Evolutionary conservation across 2,329 filamentous ascomycete genomes (phyloP).

Genomic region (Chaetomium sp.): DNA sequence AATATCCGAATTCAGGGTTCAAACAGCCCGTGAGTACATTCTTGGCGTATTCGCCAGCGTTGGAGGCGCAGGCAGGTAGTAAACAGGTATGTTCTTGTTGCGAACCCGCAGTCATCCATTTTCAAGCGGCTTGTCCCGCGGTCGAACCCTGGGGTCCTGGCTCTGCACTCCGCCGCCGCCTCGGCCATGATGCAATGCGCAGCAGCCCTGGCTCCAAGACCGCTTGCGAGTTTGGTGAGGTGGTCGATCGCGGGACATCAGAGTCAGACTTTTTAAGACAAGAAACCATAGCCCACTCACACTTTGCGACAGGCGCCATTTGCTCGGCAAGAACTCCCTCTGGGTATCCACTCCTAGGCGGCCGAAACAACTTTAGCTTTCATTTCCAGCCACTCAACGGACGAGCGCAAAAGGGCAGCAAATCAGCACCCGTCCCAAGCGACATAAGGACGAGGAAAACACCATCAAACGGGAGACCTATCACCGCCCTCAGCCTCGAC

Average conservation of each 20-base stretch:
- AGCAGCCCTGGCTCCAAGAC: conserved; percentile 19
- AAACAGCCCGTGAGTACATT: conserved; percentile 3
- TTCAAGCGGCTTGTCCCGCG: not conserved
- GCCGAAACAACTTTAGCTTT: conserved; percentile 25
- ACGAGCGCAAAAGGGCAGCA: conserved; percentile 42
- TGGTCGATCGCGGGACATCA: conserved; percentile 22
- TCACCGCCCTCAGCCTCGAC: conserved; percentile 50
- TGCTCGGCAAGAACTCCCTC: conserved; percentile 21
- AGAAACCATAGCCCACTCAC: conserved; percentile 31
- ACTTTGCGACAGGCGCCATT: conserved; percentile 29
- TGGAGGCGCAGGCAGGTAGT: conserved; percentile 2
- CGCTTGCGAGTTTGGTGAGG: conserved; percentile 17
- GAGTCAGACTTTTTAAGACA: conserved; percentile 21
- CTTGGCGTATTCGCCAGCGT: conserved; percentile 18
- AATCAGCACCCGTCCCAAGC: conserved; percentile 54
- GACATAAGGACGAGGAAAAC: conserved; percentile 41
- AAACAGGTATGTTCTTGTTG: conserved; percentile 16
- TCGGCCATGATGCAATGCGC: conserved; percentile 27
- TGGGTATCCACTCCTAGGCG: conserved; percentile 26
- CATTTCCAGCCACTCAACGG: conserved; percentile 38
- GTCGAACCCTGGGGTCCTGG: not conserved
- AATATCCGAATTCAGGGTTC: conserved; percentile 14
- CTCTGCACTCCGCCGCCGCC: not conserved
- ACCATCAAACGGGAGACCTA: conserved; percentile 50
- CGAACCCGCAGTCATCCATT: not conserved